These are phyloP conservation scores for Eutrema japonicum DNA, from an alignment of 345 rosid genomes.

Conservation along the genomic window DNA sequence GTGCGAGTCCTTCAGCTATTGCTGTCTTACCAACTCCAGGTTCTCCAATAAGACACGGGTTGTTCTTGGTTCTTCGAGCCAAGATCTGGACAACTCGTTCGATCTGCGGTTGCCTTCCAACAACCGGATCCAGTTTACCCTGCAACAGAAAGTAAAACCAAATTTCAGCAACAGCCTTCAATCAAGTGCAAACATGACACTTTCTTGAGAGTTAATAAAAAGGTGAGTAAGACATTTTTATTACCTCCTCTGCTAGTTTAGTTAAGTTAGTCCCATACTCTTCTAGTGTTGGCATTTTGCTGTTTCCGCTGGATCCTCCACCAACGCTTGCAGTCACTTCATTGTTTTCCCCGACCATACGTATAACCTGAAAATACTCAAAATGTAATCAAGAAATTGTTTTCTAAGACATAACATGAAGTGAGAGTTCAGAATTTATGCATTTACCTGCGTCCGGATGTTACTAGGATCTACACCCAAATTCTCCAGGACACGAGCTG, in stretches of 20 bases:
- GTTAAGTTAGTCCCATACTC: slow-evolving; percentile 99
- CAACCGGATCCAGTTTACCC: slow-evolving; percentile 99
- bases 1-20: slow-evolving; percentile 99
- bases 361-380: slow-evolving; percentile 64
- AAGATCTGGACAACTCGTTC: slow-evolving; percentile 95
- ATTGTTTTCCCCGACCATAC: slow-evolving; percentile 98
- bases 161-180: background rate
- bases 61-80: slow-evolving; percentile 97
- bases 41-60: slow-evolving; percentile 98
- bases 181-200: slow-evolving; percentile 21
- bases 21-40: slow-evolving; percentile 99
- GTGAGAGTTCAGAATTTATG: background rate
- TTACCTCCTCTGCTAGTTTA: slow-evolving; percentile 95
- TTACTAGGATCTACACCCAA: slow-evolving; percentile 90
- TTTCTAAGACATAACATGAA: background rate
- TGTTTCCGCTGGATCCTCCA: slow-evolving; percentile 66
- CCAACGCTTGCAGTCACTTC: slow-evolving; percentile 83
- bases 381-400: background rate
- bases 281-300: slow-evolving; percentile 97
- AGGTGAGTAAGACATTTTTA: background rate
- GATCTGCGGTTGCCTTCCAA: slow-evolving; percentile 96
- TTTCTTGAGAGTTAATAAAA: background rate
- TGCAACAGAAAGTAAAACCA: slow-evolving; percentile 38
- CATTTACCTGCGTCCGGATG: slow-evolving; percentile 89
- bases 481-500: slow-evolving; percentile 97